A percentile compares a stretch with the other conserved stretches of the same genome.
These are phyloP conservation scores for Chamaecyparis obtusa DNA, from an alignment of 75 land plant genomes.

Conservation along the genomic window DNA sequence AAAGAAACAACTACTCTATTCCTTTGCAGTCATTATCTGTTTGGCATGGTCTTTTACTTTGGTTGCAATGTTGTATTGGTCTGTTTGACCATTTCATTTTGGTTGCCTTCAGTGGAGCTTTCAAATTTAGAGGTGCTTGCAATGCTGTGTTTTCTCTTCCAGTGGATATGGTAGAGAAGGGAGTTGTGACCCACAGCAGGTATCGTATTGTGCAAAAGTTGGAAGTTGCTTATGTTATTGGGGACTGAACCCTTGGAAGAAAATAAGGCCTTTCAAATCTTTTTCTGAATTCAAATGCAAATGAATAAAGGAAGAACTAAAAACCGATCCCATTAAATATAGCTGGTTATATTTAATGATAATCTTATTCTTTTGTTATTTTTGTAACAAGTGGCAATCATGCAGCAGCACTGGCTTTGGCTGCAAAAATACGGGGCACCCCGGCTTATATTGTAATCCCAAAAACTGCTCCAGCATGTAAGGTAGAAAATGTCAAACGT, in stretches of 20 bases:
- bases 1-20: background rate
- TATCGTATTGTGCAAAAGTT: constrained; percentile 10
- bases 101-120: constrained; percentile 70
- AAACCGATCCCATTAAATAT: background rate
- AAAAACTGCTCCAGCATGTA: constrained; percentile 81
- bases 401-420: constrained; percentile 95
- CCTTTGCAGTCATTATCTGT: background rate
- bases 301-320: constrained; percentile 1
- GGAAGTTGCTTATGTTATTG: background rate
- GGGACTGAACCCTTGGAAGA: background rate
- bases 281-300: background rate
- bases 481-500: constrained; percentile 86
- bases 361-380: constrained; percentile 5
- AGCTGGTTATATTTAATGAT: background rate
- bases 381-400: constrained; percentile 75
- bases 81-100: constrained; percentile 10
- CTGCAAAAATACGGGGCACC: constrained; percentile 78
- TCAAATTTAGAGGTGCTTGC: constrained; percentile 94
- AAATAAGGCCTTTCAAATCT: background rate
- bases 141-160: constrained; percentile 87
- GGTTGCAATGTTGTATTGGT: background rate
- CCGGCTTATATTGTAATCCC: constrained; percentile 85
- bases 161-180: constrained; percentile 65
- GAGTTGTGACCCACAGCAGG: constrained; percentile 99
- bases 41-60: background rate